Evolutionary conservation across 768 basidiomycete genomes (phyloP), one percentile per base, ranked within the genome.

Genomic region (Hygrophorus pudorinus): DNA sequence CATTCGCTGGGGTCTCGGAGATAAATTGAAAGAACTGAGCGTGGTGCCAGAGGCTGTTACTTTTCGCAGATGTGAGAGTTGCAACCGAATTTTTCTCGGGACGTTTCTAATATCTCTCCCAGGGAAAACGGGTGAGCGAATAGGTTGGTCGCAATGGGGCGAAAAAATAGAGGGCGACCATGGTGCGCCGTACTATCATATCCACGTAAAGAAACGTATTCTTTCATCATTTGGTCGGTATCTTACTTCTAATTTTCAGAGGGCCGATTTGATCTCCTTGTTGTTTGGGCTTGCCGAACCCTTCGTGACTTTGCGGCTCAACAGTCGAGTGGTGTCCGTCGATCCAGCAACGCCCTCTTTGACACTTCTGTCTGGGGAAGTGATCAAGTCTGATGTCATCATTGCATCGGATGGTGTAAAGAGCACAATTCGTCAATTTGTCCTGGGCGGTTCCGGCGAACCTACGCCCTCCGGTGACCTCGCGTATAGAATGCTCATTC

Each of bases 401-500:
- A 48, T 51, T 31, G 50, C 47, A 34, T 47, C 50, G 21, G 50
- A 51, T 36, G 50, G 50, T 14, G 42, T 51, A 28, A 47, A 48
- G 27, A 45, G 42, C 37, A 36, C 34, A 12, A 51, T 76, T 1
- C 71, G 72, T 1, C 56, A 71, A 50, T 61, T 71, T 27, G 66
- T 73, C 28, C 67, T 79, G n/a, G 68, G 75, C 0, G 68, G 67
- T 0, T 59, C 59, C 0, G 65, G 70, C 34, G 65, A 65, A 28
- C 64, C 72, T 0, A 67, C 67, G 0, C 65, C 75, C 3, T 81
- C 81, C 0, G 81, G 79, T 0, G 78, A 83, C 51, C 73, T 76
- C 0, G 80, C 77, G 0, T 82, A 79, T 52, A 69, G 80, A 40
- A 73, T 75, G 4, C 62, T 71, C 21, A 62, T 82, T 29, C 63